Evolutionary conservation across 2,329 filamentous ascomycete genomes (phyloP), one percentile per base, ranked within the genome.

Genomic region (Xylaria sp.): DNA sequence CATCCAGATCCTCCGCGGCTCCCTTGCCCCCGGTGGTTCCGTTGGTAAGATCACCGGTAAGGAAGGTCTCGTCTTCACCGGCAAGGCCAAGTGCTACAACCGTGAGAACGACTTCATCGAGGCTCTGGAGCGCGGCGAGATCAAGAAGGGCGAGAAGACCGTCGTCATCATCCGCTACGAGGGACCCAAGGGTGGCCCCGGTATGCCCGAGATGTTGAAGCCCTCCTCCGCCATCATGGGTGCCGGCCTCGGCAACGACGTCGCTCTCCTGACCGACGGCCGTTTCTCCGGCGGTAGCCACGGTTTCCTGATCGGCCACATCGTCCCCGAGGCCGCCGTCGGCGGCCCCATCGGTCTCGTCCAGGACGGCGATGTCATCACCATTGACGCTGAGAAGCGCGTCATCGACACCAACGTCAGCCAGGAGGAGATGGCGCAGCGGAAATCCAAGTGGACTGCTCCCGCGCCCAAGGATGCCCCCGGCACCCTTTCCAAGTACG

Each of bases 1-100:
- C 73, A 87, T 96, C 64, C 90, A 95, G 78, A 95, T 96, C 66
- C 81, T 96, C 35, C 86, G 87, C 63, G 92, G 92, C 46, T 91
- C 91, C 61, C 83, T 96, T 44, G 91, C 92, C 0, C 92, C 92
- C 1, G 88, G 87, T 8, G 92, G 92, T 54, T 90, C 90, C 0
- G 92, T 96, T 9, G 92, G 91, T 63, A 96, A 96, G 76, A 96
- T 96, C 74, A 96, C 92, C 0, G 92, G 92, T 54, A 96, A 96
- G 77, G 92, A 96, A 75, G 92, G 92, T n/a, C 82, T 91, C 13
- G 80, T 78, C 9, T 96, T 96, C 75, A 86, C 81, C 10, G 92
- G 92, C 60, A 90, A 87, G 71, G 92, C 92, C 3, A 83, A 85
- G 48, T 90, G 92, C 64, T 96, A 92, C 73, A 82, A 96, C 75